Evolutionary conservation across 1,139 yeast species (phyloP).

Genomic region (Taphrina communis): DNA sequence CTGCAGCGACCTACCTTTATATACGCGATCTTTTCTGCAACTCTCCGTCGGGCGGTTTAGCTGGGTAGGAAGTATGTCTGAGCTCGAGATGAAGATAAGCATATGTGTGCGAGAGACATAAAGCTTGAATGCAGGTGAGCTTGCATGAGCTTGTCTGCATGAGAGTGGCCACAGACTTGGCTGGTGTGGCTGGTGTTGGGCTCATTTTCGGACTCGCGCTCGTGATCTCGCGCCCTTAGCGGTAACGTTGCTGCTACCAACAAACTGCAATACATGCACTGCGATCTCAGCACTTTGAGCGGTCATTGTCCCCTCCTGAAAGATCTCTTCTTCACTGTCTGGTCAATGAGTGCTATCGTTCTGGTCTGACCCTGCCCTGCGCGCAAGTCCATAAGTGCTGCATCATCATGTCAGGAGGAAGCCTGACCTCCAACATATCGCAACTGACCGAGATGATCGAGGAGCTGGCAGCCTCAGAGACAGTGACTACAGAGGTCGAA

Average conservation of each 20-base stretch:
- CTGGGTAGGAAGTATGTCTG: too few species aligned
- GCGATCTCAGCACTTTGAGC: background rate
- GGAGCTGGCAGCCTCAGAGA: conserved; percentile 29
- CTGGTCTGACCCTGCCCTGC: background rate
- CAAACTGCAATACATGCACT: conserved; percentile 10
- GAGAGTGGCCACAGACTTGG: background rate
- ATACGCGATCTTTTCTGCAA: too few species aligned
- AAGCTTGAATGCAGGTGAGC: background rate
- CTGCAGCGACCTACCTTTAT: too few species aligned
- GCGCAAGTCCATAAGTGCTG: too few species aligned
- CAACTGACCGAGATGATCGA: conserved; percentile 36
- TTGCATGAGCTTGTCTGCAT: background rate
- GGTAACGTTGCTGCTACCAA: conserved; percentile 7
- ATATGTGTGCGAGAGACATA: too few species aligned
- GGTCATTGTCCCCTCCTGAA: too few species aligned
- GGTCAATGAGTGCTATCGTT: background rate
- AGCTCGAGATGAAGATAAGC: too few species aligned
- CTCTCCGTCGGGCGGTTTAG: too few species aligned
- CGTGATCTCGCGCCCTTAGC: background rate
- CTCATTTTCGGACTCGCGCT: background rate
- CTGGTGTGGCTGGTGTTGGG: conserved; percentile 14
- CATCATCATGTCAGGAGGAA: background rate
- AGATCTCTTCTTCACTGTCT: background rate
- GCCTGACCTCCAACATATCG: conserved; percentile 20
- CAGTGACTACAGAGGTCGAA: background rate